Evolutionary conservation across 2,329 filamentous ascomycete species (phyloP), one percentile per base, ranked within the genome.

Genomic region (Stagonosporopsis chrysanthemi): DNA sequence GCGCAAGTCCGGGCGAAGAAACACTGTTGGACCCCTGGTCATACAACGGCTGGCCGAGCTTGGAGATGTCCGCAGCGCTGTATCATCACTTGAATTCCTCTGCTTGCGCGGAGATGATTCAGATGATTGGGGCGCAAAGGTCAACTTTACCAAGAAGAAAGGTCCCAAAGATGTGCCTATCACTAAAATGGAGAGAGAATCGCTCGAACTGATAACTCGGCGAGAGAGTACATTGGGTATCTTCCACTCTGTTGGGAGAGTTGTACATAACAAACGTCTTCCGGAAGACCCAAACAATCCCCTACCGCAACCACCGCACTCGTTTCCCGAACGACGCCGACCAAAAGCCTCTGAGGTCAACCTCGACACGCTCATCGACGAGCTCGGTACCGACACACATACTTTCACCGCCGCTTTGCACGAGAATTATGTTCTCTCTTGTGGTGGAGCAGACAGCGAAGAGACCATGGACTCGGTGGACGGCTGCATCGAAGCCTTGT

Each of bases 171-270:
- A 86, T 42, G 76, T 77, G 19, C 80, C 86, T 8, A 76, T 96
- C 56, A 97, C 92, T 0, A 84, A 85, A 59, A 88, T 89, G 69
- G 95, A 98, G 74, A 82, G 86, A 56, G 89, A 96, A 61, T 93
- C 88, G 5, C 77, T 98, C 9, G 87, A 92, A 69, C 80, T 95
- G 57, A 86, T 98, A 22, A 92, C 90, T 0, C 91, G 93, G 69
- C 86, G 95, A 53, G 95, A 98, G 78, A 89, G 90, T 15, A 97
- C 89, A 61, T 81, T 99, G 2, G 95, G 94, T 1, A 92, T 99
- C 47, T 99, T 99, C 71, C 95, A 99, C 74, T 92, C 95, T 0
- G 90, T 98, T 12, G 95, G 94, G 3, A 97, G 95, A 73, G 91
- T 99, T 2, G 88, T 98, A 0, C 96, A 98, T 79, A 99, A 99